Percentiles rank a stretch among this genome's conserved stretches.
Conservation (phyloP, 2,329 filamentous ascomycete species). For the Arthrobotrys megalospora region DNA sequence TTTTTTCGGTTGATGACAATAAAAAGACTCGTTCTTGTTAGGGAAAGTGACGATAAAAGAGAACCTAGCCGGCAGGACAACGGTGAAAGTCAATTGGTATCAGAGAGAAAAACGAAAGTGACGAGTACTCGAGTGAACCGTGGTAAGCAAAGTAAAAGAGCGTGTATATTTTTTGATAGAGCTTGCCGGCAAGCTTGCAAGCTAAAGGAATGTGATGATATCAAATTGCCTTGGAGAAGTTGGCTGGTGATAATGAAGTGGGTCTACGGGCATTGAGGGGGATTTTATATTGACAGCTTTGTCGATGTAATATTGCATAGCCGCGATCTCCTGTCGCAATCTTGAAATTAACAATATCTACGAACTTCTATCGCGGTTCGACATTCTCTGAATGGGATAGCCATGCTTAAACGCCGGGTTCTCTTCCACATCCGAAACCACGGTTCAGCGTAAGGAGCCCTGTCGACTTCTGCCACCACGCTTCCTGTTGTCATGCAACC, state of each 20-base stretch:
- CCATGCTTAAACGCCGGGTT: constrained; percentile 16
- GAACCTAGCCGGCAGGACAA: constrained; percentile 21
- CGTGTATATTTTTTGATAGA: constrained; percentile 3
- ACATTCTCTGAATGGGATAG: constrained; percentile 22
- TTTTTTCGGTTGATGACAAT: background rate
- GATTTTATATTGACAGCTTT: constrained; percentile 18
- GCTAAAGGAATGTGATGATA: constrained; percentile 18
- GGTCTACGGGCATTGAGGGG: background rate
- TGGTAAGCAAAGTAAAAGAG: background rate
- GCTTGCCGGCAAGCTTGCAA: constrained; percentile 18
- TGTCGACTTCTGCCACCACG: constrained; percentile 16
- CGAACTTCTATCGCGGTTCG: constrained; percentile 34
- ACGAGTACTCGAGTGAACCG: background rate
- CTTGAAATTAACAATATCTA: constrained; percentile 13
- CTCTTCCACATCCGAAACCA: constrained; percentile 23
- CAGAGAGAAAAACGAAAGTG: constrained; percentile 1
- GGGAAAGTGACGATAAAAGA: constrained; percentile 3
- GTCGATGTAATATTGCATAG: constrained; percentile 10
- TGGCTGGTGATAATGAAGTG: constrained; percentile 23
- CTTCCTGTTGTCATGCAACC: constrained; percentile 17
- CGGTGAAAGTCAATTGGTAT: background rate
- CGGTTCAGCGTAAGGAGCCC: constrained; percentile 19
- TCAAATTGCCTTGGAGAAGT: constrained; percentile 12
- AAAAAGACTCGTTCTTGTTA: background rate
- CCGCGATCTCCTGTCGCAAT: constrained; percentile 22